Percentiles rank a stretch among this genome's conserved stretches.
phyloP scores from a whole-genome alignment of 495 filamentous ascomycete genomes.

The Aspergillus bertholletiae region DNA sequence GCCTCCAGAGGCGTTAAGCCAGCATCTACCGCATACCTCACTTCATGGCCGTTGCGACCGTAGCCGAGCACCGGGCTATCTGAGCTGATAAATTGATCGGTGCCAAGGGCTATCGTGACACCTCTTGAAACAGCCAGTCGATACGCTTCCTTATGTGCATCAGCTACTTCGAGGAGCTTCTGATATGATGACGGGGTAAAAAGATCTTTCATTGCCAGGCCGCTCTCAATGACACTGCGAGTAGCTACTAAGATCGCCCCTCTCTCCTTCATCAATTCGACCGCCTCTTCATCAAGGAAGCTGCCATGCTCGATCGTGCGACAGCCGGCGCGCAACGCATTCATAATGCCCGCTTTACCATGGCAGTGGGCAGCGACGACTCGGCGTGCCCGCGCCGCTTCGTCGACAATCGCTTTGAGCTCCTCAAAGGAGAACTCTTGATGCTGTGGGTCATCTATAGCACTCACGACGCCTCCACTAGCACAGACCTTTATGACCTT shows the following conservation, averaged over 20 bases:
- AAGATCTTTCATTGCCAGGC: conserved; percentile 12
- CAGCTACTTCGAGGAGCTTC: conserved; percentile 37
- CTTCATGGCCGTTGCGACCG: conserved; percentile 44
- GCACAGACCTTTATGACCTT: conserved; percentile 49
- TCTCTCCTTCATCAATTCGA: conserved; percentile 44
- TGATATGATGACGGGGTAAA: conserved; percentile 1
- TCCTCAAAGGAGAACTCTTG: conserved; percentile 51
- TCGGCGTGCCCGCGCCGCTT: conserved; percentile 40
- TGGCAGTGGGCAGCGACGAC: conserved; percentile 49
- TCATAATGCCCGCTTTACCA: conserved; percentile 49
- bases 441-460: conserved; percentile 41
- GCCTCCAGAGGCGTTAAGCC: conserved; percentile 50
- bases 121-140: conserved; percentile 23
- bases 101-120: conserved; percentile 41
- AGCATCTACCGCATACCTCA: conserved; percentile 46
- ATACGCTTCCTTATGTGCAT: conserved; percentile 30
- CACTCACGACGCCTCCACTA: conserved; percentile 44
- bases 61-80: conserved; percentile 20
- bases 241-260: conserved; percentile 43
- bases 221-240: conserved; percentile 2
- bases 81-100: conserved; percentile 27
- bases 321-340: conserved; percentile 42
- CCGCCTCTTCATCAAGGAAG: conserved; percentile 40
- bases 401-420: conserved; percentile 43
- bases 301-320: conserved; percentile 46